Evolutionary conservation across 2,329 filamentous ascomycete genomes (phyloP), one percentile per base, ranked within the genome.

Genomic region (Sphaceloma murrayae): DNA sequence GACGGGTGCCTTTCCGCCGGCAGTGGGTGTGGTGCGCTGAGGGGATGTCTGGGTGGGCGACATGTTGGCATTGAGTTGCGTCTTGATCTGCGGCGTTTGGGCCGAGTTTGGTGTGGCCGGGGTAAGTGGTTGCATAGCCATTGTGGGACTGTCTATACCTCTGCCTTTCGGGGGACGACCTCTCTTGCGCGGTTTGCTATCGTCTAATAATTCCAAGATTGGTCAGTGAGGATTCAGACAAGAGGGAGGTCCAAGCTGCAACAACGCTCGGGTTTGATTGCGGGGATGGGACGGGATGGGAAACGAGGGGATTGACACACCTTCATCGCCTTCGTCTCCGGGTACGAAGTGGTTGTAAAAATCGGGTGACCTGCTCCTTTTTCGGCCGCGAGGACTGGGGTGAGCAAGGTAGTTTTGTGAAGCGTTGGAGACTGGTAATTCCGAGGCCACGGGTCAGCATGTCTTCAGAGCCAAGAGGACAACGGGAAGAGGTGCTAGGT

Each of bases 291-390:
- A n/a, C n/a, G n/a, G n/a, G n/a, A n/a, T n/a, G n/a, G n/a, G n/a
- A n/a, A n/a, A n/a, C n/a, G n/a, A n/a, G n/a, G 24, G 7, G 58
- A 62, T 58, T 58, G 80, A 82, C 84, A 78, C 73, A 69, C 77
- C 79, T 61, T 76, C 70, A 54, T 72, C 71, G 55, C 73, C 74
- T 58, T 78, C 74, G 62, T 70, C 72, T 24, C 50, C 52, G n/a
- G 46, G 34, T 27, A 51, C 16, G n/a, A 46, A 27, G 22, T 47
- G 53, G 38, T 50, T 52, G 65, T 78, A 77, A 48, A 68, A 67
- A 56, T 83, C 77, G 56, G 82, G 82, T 53, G 85, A 88, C 52
- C 82, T 80, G 70, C 77, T 83, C 63, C 85, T 77, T 70, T 93
- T 93, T 56, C 80, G 68, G 55, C 83, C 82, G 62, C 84, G 79